These are phyloP conservation scores for Hypoxylon rickii DNA, from an alignment of 495 filamentous ascomycete species.

Conservation along the genomic window DNA sequence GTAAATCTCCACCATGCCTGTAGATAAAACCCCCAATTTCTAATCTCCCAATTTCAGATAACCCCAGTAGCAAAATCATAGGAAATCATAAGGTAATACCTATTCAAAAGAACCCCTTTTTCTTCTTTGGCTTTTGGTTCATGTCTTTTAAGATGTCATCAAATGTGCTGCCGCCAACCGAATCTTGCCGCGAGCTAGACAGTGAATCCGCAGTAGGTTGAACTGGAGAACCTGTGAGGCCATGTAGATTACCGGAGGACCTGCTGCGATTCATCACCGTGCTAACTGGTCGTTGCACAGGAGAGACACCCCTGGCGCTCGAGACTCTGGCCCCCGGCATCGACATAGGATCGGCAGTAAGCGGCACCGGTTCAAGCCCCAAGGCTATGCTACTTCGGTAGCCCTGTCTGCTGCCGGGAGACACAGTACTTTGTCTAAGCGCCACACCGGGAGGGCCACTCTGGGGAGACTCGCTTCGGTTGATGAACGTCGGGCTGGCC, in stretches of 20 bases:
- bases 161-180: constrained; percentile 58
- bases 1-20: constrained; percentile 18
- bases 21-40: background rate
- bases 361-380: constrained; percentile 50
- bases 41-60: background rate
- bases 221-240: constrained; percentile 20
- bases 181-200: constrained; percentile 46
- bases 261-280: constrained; percentile 32
- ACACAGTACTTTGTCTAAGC: constrained; percentile 40
- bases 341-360: constrained; percentile 19
- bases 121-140: constrained; percentile 49
- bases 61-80: background rate
- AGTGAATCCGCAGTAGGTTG: constrained; percentile 21
- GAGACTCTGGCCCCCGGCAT: constrained; percentile 29
- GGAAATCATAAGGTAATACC: constrained; percentile 15
- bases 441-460: constrained; percentile 38
- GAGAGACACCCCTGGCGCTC: constrained; percentile 32
- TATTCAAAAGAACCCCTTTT: constrained; percentile 47
- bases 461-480: constrained; percentile 36
- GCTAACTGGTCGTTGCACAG: constrained; percentile 36
- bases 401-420: constrained; percentile 34
- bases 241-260: constrained; percentile 38
- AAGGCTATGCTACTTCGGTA: constrained; percentile 52
- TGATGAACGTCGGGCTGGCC: constrained; percentile 24
- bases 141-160: constrained; percentile 66